Evolutionary conservation across 345 rosid genomes (phyloP), one percentile per base, ranked within the genome.

Genomic region (Cardiospermum halicacabum): DNA sequence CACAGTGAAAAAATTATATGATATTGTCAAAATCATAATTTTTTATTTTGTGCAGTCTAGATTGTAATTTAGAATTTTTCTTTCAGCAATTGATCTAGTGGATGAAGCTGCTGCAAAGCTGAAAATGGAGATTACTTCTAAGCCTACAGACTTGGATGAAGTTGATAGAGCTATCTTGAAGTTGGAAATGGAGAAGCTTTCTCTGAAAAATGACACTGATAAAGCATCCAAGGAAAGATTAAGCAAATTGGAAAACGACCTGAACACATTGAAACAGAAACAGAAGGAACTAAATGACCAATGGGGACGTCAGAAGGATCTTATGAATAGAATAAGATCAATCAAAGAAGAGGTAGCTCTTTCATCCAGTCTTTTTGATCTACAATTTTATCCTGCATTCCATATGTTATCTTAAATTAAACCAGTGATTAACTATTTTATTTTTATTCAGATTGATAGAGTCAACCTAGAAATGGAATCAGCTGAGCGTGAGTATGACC

Each of bases 41-140:
- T 36, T 53, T 12, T 13, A 32, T 34, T n/a, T n/a, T 43, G 3
- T 64, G 31, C 63, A 57, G 43, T 43, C 34, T 54, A 36, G 55
- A 31, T 56, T 26, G 37, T 69, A 21, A 72, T 48, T 63, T 60
- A 21, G 10, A 43, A 50, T 58, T 39, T 64, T 62, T 40, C 72
- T 74, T 80, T 72, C 86, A 94, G 97, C 95, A 58, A 94, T 94
- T 72, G 99, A 94, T 74, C 93, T 91, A 22, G 96, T 87, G 67
- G 99, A 91, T 69, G 99, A 94, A 79, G 96, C 99, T 62, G 93
- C 93, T 42, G 97, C 93, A 69, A 94, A 94, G 82, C 84, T 94
- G 75, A 94, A 85, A 76, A 89, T 91, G 99, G 96, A 94, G 81
- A 94, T 94, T 57, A 87, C 97, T 66, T 94, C 99, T 65, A 93